Percentiles rank a stretch among this genome's conserved stretches.
These are phyloP conservation scores for Aspergillus sclerotioniger DNA, from an alignment of 495 filamentous ascomycete species.

Conservation along the genomic window DNA sequence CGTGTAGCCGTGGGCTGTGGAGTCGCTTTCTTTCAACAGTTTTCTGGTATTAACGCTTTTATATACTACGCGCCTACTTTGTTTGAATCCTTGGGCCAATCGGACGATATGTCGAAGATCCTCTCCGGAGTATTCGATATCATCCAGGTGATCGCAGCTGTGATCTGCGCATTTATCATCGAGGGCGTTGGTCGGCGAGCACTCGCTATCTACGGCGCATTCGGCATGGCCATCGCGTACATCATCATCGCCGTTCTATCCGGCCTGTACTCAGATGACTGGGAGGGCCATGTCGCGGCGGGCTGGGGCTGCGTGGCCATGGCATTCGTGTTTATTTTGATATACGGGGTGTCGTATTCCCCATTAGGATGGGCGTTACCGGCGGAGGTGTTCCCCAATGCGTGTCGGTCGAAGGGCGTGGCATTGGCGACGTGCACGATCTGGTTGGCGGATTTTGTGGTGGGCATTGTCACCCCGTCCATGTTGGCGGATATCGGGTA, in stretches of 20 bases:
- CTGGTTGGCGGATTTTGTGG: constrained; percentile 64
- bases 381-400: constrained; percentile 63
- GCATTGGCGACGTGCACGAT: constrained; percentile 57
- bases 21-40: no score
- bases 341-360: constrained; percentile 66
- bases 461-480: constrained; percentile 61
- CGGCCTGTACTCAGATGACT: constrained; percentile 56
- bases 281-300: constrained; percentile 54
- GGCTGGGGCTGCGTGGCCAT: constrained; percentile 72
- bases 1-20: no score
- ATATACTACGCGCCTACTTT: neutral
- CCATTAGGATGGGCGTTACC: constrained; percentile 66
- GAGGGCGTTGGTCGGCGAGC: constrained; percentile 10
- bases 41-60: no score
- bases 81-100: neutral
- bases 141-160: neutral
- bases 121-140: neutral
- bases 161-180: neutral
- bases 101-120: neutral
- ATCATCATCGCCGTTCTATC: constrained; percentile 67
- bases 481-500: constrained; percentile 60
- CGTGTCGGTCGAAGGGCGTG: constrained; percentile 63
- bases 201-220: constrained; percentile 14
- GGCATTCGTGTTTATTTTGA: constrained; percentile 68
- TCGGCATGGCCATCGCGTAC: constrained; percentile 60